Evolutionary conservation across 805 yeast genomes (phyloP), one percentile per base, ranked within the genome.

Genomic region (Ogataea populi-albae): DNA sequence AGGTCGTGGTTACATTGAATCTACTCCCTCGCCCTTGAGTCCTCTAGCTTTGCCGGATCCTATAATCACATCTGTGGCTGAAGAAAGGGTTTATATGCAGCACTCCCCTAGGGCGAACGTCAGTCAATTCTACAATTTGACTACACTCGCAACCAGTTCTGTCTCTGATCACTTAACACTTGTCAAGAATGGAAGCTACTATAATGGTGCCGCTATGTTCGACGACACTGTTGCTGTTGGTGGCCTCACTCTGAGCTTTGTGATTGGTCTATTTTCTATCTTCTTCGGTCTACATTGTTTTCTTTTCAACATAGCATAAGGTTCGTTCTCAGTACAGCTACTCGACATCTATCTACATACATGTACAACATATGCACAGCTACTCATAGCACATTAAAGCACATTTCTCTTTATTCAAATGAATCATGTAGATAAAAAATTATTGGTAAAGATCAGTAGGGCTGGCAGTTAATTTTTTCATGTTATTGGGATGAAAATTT

Each of bases 281-380:
- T 15, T 40, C 7, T 35, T 44, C 22, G 44, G 45, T 3, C 10
- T 44, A 4, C 46, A 43, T 23, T 42, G 42, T 17, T 38, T 44
- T 18, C 17, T 47, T n/a, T 47, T 44, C 23, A 27, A 27, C 30
- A 27, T 27, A 21, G 21, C 20, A 6, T 27, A 17, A 27, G 8
- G 6, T 30, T 15, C 15, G 24, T 7, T 16, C 27, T 8, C 15
- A n/a, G 15, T 25, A 8, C n/a, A 6, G 27, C 9, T n/a, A n/a
- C 24, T 22, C 9, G n/a, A 22, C n/a, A 22, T 22, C n/a, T 22
- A 22, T 22, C 9, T 22, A 22, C n/a, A 22, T 22, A 22, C n/a
- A 22, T 22, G n/a, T n/a, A n/a, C n/a, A n/a, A n/a, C n/a, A n/a
- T n/a, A n/a, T n/a, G n/a, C n/a, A n/a, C n/a, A n/a, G n/a, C n/a